Conservation (phyloP, 306 rosid genomes). For the Arachis stenosperma region DNA sequence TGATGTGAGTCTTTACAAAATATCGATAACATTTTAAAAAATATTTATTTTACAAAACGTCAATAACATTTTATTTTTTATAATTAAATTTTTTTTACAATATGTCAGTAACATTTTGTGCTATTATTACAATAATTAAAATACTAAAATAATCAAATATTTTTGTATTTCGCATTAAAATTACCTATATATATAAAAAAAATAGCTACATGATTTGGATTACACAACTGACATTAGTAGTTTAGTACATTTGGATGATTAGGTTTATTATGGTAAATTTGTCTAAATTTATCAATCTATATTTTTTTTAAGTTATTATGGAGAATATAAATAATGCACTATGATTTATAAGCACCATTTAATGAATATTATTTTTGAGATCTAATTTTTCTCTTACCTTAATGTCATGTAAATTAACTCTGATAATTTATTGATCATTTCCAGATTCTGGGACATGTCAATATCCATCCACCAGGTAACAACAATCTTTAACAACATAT, state of each 20-base stretch:
- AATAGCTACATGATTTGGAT: not conserved
- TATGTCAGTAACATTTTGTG: too few species aligned
- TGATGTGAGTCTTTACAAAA: too few species aligned
- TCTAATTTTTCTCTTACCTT: not conserved
- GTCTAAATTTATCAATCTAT: too few species aligned
- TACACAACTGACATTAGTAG: slow-evolving; percentile 8
- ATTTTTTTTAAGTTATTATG: not conserved
- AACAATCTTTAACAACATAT: slow-evolving; percentile 2
- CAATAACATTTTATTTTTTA: too few species aligned
- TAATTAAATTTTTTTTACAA: too few species aligned
- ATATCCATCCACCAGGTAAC: slow-evolving; percentile 73
- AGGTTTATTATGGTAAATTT: too few species aligned
- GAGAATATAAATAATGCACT: not conserved
- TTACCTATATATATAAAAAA: too few species aligned
- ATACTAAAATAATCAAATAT: too few species aligned
- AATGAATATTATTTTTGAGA: not conserved
- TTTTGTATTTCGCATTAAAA: too few species aligned
- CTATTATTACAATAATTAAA: too few species aligned
- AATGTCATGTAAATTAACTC: not conserved
- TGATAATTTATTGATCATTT: slow-evolving; percentile 22
- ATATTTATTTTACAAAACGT: too few species aligned
- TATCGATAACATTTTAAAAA: too few species aligned
- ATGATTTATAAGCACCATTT: not conserved
- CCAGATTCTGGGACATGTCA: slow-evolving; percentile 77
- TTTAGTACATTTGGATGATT: not conserved